Evolutionary conservation across 768 basidiomycete genomes (phyloP), one percentile per base, ranked within the genome.

Genomic region (Phanerochaete carnosa): DNA sequence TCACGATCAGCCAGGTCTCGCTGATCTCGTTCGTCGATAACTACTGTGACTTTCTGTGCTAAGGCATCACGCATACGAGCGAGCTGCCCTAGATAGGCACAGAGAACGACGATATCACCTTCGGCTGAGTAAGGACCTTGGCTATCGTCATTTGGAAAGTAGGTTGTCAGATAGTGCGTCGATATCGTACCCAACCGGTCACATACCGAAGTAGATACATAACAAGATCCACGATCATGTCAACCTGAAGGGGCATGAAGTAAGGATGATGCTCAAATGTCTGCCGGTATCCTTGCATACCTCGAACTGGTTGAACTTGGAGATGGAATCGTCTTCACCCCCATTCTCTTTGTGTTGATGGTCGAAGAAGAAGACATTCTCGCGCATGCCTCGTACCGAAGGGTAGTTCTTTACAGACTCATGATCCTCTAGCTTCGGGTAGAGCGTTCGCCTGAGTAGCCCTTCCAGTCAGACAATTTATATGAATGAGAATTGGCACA

Each of bases 1-100:
- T 68, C 72, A 55, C 85, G 86, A 43, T 78, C 77, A 58, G 76
- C 82, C 1, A 91, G 78, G 16, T 80, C 79, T 1, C 77, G 80
- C 66, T 86, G 79, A 64, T 92, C 89, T 16, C 83, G 77, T 52
- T 90, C 88, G 57, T 91, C 89, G 33, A 92, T 81, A 26, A 85
- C 73, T 2, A 90, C 80, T 0, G 86, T 79, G 32, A 92, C 80
- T 58, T 82, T 77, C 0, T 70, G 64, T 12, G 66, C 62, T 5
- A 84, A 64, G 0, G 76, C 77, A 22, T 79, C 78, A 25, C 80
- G 73, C 3, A 84, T 68, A 50, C 74, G 70, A n/a, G 76, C 73
- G 25, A 84, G 69, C 52, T 83, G 83, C 0, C 83, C 82, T 1
- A 83, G 70, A 58, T 85, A 82, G 0, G 82, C 81, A 61, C 80